Evolutionary conservation across 306 rosid species (phyloP), one percentile per base, ranked within the genome.

Genomic region (Oxytropis ochrocephala): DNA sequence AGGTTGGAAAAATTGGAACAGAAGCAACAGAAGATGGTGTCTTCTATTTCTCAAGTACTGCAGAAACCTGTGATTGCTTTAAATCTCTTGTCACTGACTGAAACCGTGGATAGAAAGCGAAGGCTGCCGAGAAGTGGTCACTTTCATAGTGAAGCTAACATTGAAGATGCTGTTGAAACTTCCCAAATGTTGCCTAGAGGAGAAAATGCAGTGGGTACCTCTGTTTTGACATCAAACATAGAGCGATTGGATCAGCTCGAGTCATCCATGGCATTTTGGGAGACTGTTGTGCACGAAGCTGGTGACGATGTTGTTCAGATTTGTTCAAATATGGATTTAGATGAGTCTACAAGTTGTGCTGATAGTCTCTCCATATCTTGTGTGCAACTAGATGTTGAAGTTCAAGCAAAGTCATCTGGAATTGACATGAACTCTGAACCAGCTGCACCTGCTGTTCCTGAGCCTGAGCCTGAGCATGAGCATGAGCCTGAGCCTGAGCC

Each of bases 371-470:
- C 78, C 27, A 35, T 87, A 13, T 83, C 92, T 13, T 79, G 75
- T 56, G 80, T 21, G 16, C 87, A 82, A 75, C 58, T 84, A 68
- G 86, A 69, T 69, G 75, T 74, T 61, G 94, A 81, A 17, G 42
- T 44, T 59, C 83, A 58, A 69, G 68, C 88, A 8, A 86, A 82
- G 82, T 88, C 91, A 46, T 73, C 92, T 21, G 85, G 84, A 68
- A 90, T 94, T 30, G 98, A 94, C 80, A 89, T 94, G 90, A 94
- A 90, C 68, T 72, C 84, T 24, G 96, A 88, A 58, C 97, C 98
- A 49, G 44, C 80, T 58, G 80, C 76, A 39, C 63, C 75, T 17
- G 54, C 74, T 73, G 68, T 79, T 79, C 75, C 70, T 18, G 84
- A 82, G 61, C 71, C 80, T 17, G 56, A 24, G 29, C 73, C 70